Evolutionary conservation across 2,329 filamentous ascomycete species (phyloP).

Genomic region (Metarhizium humberi): DNA sequence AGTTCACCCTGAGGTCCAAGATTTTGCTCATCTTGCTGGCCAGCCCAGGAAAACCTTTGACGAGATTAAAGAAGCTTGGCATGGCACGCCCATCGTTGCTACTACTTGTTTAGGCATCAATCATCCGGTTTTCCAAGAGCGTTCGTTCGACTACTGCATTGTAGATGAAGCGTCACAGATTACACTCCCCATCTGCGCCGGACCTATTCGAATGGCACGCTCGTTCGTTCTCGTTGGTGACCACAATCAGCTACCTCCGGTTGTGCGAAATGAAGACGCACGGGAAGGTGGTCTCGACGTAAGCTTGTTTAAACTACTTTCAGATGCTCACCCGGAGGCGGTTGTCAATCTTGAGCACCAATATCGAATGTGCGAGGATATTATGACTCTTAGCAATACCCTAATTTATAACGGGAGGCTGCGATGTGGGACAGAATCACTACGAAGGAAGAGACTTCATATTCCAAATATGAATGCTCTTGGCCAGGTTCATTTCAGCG

Average conservation of each 20-base stretch:
- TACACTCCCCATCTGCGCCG: constrained; percentile 86
- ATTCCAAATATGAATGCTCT: constrained; percentile 59
- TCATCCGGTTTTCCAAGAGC: constrained; percentile 78
- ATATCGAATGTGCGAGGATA: constrained; percentile 96
- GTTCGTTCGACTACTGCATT: constrained; percentile 95
- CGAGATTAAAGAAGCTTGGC: constrained; percentile 75
- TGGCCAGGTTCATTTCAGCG: constrained; percentile 48
- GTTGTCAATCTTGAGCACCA: constrained; percentile 92
- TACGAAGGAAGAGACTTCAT: constrained; percentile 59
- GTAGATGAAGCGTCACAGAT: constrained; percentile 98
- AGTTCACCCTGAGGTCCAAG: constrained; percentile 76
- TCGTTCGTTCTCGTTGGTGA: constrained; percentile 95
- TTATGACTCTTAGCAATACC: constrained; percentile 88
- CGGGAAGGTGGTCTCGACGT: constrained; percentile 80
- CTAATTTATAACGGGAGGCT: constrained; percentile 88
- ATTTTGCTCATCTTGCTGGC: constrained; percentile 73
- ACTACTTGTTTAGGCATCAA: constrained; percentile 91
- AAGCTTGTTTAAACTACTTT: constrained; percentile 87
- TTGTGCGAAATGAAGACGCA: constrained; percentile 88
- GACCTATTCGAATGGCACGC: constrained; percentile 83
- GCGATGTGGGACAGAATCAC: constrained; percentile 73
- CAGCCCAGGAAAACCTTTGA: constrained; percentile 69
- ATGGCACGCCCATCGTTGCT: constrained; percentile 79
- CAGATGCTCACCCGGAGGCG: constrained; percentile 75
- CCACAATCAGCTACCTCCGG: constrained; percentile 88